Conservation (phyloP, 345 rosid species). For the Eucalyptus polyanthemos region DNA sequence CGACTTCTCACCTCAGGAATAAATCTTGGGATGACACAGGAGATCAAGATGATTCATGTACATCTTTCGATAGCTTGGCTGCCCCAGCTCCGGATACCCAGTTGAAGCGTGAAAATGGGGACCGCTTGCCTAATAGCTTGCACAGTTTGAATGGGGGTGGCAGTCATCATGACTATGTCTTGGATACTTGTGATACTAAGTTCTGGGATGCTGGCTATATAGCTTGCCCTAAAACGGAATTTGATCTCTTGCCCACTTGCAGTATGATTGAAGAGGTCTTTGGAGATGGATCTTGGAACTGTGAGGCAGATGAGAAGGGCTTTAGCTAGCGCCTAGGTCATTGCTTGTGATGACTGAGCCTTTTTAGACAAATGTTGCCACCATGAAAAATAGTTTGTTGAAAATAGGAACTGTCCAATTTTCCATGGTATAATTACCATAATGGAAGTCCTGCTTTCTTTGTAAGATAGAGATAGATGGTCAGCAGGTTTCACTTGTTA, state of each 20-base stretch:
- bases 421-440: neutral
- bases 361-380: neutral
- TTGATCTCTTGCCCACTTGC: slow-evolving; percentile 34
- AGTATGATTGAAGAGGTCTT: slow-evolving; percentile 48
- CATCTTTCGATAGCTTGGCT: slow-evolving; percentile 10
- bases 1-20: neutral
- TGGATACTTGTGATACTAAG: slow-evolving; percentile 23
- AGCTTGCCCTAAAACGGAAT: slow-evolving; percentile 4
- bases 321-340: neutral
- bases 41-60: slow-evolving; percentile 21
- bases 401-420: neutral
- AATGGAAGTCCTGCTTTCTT: neutral
- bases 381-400: neutral
- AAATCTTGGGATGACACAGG: neutral
- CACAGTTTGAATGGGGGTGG: slow-evolving; percentile 2
- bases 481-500: neutral
- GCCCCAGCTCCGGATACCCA: neutral
- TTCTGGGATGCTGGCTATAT: slow-evolving; percentile 26
- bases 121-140: neutral
- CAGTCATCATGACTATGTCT: slow-evolving; percentile 3
- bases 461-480: slow-evolving; percentile 1
- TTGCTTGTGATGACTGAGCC: neutral
- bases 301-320: neutral
- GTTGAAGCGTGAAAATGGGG: slow-evolving; percentile 1
- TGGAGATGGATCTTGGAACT: slow-evolving; percentile 30